Conservation (phyloP, 345 rosid genomes). For the Eucalyptus pumila region DNA sequence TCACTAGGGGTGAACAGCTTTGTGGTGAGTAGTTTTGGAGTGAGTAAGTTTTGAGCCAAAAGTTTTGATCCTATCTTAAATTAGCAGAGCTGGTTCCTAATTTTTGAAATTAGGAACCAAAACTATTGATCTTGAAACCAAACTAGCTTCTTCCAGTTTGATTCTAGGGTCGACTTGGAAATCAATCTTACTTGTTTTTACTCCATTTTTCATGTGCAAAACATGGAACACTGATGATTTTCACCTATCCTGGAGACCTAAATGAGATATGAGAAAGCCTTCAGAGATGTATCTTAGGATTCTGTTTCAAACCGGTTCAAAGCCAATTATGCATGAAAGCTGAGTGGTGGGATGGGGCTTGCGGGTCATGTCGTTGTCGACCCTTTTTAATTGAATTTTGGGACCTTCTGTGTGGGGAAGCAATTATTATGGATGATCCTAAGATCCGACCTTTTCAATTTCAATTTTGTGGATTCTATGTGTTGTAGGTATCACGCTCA, state of each 20-base stretch:
- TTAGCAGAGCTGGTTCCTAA: no score
- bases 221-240: not conserved
- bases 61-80: not conserved
- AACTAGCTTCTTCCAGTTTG: accelerated
- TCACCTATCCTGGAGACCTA: not conserved
- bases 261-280: not conserved
- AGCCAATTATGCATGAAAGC: not conserved
- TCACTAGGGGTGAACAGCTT: not conserved
- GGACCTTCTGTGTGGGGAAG: not conserved
- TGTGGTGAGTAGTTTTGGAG: no score
- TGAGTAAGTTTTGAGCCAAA: not conserved
- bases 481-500: not conserved
- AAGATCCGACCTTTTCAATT: not conserved
- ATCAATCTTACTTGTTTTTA: not conserved
- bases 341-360: not conserved
- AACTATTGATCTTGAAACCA: not conserved
- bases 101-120: not conserved
- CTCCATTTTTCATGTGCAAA: not conserved
- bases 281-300: not conserved
- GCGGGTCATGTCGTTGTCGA: not conserved
- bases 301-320: not conserved
- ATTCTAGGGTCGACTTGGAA: not conserved
- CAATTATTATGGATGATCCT: not conserved
- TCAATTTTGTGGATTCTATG: not conserved
- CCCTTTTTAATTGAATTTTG: not conserved